These are phyloP conservation scores for Cryptosporidium felis DNA, from an alignment of 169 alveolate species.

Conservation along the genomic window DNA sequence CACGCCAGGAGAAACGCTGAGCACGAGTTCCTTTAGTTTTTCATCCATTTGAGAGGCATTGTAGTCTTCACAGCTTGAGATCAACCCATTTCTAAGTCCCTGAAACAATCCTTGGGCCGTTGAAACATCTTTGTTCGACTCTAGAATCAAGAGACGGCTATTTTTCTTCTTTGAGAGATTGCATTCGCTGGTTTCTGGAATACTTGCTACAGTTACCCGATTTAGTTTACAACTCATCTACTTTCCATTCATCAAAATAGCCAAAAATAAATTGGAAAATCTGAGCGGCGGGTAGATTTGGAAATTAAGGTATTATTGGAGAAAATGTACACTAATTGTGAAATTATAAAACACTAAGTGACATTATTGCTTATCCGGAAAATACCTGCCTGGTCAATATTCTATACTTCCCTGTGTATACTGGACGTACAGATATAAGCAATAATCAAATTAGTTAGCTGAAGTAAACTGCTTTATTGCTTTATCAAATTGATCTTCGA, in stretches of 20 bases:
- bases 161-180: conserved; percentile 1
- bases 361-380: too few species aligned
- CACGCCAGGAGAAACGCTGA: neutral
- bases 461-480: neutral
- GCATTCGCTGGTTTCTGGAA: conserved; percentile 13
- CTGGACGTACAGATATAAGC: neutral
- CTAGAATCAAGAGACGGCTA: conserved; percentile 12
- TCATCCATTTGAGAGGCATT: conserved; percentile 1
- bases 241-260: too few species aligned
- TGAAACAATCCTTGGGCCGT: neutral
- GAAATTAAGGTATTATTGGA: too few species aligned
- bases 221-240: conserved; percentile 10
- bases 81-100: conserved; percentile 1
- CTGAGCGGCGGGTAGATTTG: neutral
- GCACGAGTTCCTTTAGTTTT: neutral
- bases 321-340: too few species aligned
- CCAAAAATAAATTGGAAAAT: neutral
- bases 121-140: conserved; percentile 47
- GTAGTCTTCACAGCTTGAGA: neutral
- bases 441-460: neutral
- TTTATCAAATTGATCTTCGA: conserved; percentile 41
- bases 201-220: conserved; percentile 28
- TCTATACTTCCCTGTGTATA: too few species aligned
- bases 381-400: too few species aligned
- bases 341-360: too few species aligned